Percentiles rank a stretch among this genome's conserved stretches.
phyloP scores from a whole-genome alignment of 1,284 basidiomycete species.

The Chondrostereum purpureum region DNA sequence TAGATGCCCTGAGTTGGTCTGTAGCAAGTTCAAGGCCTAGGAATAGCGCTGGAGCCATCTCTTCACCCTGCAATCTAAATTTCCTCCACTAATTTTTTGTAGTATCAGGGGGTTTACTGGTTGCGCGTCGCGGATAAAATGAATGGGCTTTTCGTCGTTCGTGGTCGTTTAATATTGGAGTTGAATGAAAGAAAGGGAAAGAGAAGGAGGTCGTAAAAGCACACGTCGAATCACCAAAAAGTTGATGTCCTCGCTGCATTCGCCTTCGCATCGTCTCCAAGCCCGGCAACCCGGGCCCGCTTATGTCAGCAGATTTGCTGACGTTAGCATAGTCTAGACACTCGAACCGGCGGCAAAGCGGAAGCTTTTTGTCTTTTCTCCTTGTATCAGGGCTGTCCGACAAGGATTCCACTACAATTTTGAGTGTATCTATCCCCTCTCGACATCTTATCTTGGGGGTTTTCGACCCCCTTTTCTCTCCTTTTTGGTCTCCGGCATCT shows the following conservation, averaged over 20 bases:
- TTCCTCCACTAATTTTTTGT: not conserved
- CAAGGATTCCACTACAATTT: not conserved
- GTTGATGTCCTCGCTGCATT: too few species aligned
- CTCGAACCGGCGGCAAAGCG: too few species aligned
- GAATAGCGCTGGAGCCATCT: slow-evolving; percentile 40
- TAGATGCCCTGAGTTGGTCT: slow-evolving; percentile 71
- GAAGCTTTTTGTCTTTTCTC: too few species aligned
- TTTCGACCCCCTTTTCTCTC: not conserved
- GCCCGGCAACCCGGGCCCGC: too few species aligned
- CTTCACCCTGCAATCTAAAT: not conserved
- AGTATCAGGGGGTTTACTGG: not conserved
- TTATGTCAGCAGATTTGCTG: too few species aligned
- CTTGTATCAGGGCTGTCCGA: not conserved
- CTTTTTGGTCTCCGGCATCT: not conserved
- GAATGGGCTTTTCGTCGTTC: not conserved
- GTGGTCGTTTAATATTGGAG: not conserved
- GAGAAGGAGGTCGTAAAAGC: too few species aligned
- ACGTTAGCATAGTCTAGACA: too few species aligned
- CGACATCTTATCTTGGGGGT: not conserved
- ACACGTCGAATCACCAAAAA: not conserved
- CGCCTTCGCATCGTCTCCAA: too few species aligned
- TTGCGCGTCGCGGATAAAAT: not conserved
- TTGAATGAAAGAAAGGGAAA: not conserved
- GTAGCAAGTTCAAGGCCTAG: slow-evolving; percentile 75
- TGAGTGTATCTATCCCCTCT: not conserved